Percentiles rank a stretch among this genome's conserved stretches.
phyloP scores from a whole-genome alignment of 805 yeast species.

The Saturnispora dispora region DNA sequence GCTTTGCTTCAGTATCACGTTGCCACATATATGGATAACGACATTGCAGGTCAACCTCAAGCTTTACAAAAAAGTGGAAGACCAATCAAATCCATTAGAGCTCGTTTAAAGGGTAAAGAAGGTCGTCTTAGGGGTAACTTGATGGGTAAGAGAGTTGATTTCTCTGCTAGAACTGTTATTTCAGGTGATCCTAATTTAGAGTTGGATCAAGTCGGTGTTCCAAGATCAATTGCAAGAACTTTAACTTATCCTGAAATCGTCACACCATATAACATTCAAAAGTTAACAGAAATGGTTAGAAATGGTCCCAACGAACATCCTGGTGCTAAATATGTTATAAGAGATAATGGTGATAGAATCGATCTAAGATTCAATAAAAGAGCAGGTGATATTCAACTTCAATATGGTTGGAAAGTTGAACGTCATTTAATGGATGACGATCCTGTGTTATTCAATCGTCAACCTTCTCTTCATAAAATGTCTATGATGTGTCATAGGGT shows the following conservation, averaged over 20 bases:
- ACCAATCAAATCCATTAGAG: constrained; percentile 96
- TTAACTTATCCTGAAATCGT: constrained; percentile 95
- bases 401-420: constrained; percentile 98
- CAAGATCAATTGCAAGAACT: constrained; percentile 91
- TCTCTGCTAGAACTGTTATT: constrained; percentile 97
- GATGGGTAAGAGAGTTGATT: constrained; percentile 99
- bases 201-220: constrained; percentile 98
- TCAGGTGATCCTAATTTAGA: constrained; percentile 98
- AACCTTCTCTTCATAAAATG: constrained; percentile 98
- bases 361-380: constrained; percentile 94
- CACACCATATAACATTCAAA: constrained; percentile 93
- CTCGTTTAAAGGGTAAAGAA: constrained; percentile 99
- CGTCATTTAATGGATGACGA: constrained; percentile 97
- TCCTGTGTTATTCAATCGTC: constrained; percentile 97
- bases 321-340: constrained; percentile 96
- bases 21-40: constrained; percentile 99
- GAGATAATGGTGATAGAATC: constrained; percentile 98
- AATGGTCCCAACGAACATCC: constrained; percentile 99
- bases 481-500: constrained; percentile 99
- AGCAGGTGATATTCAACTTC: constrained; percentile 96
- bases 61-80: constrained; percentile 98
- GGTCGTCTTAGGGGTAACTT: constrained; percentile 97
- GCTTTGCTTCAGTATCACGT: constrained; percentile 93
- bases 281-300: constrained; percentile 84
- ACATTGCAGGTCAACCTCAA: constrained; percentile 99